Evolutionary conservation across 768 basidiomycete genomes (phyloP), one percentile per base, ranked within the genome.

Genomic region (Thelephora aurantiotincta): DNA sequence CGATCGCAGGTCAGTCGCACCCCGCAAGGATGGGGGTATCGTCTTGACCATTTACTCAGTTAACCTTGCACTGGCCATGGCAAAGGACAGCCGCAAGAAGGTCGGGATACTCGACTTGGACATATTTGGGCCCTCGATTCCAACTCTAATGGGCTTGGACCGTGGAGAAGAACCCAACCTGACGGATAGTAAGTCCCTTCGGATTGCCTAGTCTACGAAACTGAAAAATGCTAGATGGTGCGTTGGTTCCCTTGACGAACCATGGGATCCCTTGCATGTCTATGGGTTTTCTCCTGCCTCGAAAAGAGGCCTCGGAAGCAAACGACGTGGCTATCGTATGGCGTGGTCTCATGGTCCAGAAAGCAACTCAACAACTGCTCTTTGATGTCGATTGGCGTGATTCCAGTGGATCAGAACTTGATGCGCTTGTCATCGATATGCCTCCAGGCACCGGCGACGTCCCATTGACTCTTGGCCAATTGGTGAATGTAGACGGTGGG

Each of bases 391-490:
- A 97, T 60, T 97, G 94, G 93, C 61, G 73, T 33, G 62, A 60
- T 18, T 47, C 47, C 26, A 67, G 67, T 1, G 67, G 66, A 4
- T 65, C 61, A 0, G 76, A 75, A 2, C 64, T 97, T 26, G 94
- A 99, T 56, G 70, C 91, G 0, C 71, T 99, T 13, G 85, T 97
- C 6, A 68, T 97, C 20, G 94, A 99, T 60, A 90, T 96, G 82
- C 94, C 94, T 2, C 94, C 94, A 0, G 94, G 94, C 0, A 99
- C 94, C 0, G 94, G 94, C 0, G 94, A 99, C 59, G 91, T 99
- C 0, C 88, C 89, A 6, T 71, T 99, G 43, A 92, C 88, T 6
- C 67, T 99, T 0, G 91, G 86, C 1, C 92, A 96, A 57, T 72
- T 93, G 18, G 87, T 92, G 0, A 61, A 71, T 12, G 83, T 92